Base-by-base conservation (phyloP, 2,329 filamentous ascomycete species). In the Alternaria brassicicola region DNA sequence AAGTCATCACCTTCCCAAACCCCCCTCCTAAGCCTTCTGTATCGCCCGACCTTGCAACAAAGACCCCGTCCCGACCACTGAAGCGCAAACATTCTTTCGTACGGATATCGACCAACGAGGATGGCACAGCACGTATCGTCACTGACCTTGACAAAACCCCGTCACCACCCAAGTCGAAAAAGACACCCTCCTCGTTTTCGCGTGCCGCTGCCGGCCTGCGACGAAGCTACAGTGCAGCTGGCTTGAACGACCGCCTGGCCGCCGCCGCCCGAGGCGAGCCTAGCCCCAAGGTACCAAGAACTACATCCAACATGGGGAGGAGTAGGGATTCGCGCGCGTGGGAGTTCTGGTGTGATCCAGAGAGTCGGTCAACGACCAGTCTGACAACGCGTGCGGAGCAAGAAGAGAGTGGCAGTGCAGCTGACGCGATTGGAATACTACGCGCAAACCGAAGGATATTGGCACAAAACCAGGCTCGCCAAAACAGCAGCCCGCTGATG, bases 101-200 rank as follows among this genome's bases (percentile, higher is more conserved):
- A 56, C 88, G 92, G 47, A 83, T 97, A 26, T 92, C 91, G 2
- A 87, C 95, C 71, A 95, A 92, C 17, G 84, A 93, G 30, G 92
- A 97, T 71, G 94, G 94, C 65, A 94, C 93, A 72, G 94, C 94
- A n/a, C 90, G 94, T 69, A 83, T 97, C 50, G 86, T 93, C 21
- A 87, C 85, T 15, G 83, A 89, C 53, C 84, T 89, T 61, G 86
- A 89, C 62, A 82, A 84, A 28, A 89, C 89, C 3, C 90, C 91
- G 3, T 91, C 89, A 2, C 89, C 87, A 50, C 86, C 83, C 58
- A 82, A 84, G 68, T 78, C 80, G 68, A 80, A 79, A 65, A 83
- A 79, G 58, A 82, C 76, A 59, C 83, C 80, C 69, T 79, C 79
- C 15, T 63, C 63, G 9, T 71, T 71, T 45, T 68, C 73, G 8